Percentiles rank a stretch among this genome's conserved stretches.
phyloP scores from a whole-genome alignment of 2,329 filamentous ascomycete species.

The Cytospora piceicola region DNA sequence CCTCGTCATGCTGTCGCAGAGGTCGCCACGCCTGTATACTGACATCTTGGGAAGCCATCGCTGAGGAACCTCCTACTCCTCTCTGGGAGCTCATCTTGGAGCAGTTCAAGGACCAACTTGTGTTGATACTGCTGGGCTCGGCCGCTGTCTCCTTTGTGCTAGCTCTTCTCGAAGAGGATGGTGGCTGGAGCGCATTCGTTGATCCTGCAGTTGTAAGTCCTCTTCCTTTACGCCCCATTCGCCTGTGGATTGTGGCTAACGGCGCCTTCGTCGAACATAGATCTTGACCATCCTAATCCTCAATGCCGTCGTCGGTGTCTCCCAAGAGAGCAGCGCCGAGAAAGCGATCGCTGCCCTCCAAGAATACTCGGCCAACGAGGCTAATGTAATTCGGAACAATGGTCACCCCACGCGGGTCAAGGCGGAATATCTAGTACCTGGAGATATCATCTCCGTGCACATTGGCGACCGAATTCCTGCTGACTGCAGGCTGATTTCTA shows the following conservation, averaged over 20 bases:
- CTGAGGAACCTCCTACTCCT: slow-evolving; percentile 92
- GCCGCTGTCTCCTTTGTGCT: slow-evolving; percentile 92
- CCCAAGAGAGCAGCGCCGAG: slow-evolving; percentile 97
- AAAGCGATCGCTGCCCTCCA: slow-evolving; percentile 97
- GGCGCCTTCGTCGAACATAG: slow-evolving; percentile 46
- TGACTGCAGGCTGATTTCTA: slow-evolving; percentile 85
- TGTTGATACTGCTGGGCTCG: slow-evolving; percentile 90
- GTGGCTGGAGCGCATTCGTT: slow-evolving; percentile 96
- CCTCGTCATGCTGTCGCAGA: slow-evolving; percentile 19
- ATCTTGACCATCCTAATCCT: slow-evolving; percentile 96
- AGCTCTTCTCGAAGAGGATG: slow-evolving; percentile 88
- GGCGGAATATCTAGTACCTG: slow-evolving; percentile 95
- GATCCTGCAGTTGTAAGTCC: slow-evolving; percentile 86
- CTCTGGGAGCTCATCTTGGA: slow-evolving; percentile 96
- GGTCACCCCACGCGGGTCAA: slow-evolving; percentile 81
- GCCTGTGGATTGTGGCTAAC: slow-evolving; percentile 21
- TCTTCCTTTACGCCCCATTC: not conserved
- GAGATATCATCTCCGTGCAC: slow-evolving; percentile 84
- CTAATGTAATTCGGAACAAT: slow-evolving; percentile 83
- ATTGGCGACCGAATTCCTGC: slow-evolving; percentile 94
- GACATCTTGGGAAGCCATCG: slow-evolving; percentile 50
- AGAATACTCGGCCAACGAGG: slow-evolving; percentile 98
- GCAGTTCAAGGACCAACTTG: slow-evolving; percentile 98
- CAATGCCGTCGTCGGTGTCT: slow-evolving; percentile 96
- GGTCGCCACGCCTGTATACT: slow-evolving; percentile 2